A percentile compares a stretch with the other conserved stretches of the same genome.
Evolutionary conservation across 1,139 yeast genomes (phyloP).

Genomic region (Saccharomycopsis crataegensis): DNA sequence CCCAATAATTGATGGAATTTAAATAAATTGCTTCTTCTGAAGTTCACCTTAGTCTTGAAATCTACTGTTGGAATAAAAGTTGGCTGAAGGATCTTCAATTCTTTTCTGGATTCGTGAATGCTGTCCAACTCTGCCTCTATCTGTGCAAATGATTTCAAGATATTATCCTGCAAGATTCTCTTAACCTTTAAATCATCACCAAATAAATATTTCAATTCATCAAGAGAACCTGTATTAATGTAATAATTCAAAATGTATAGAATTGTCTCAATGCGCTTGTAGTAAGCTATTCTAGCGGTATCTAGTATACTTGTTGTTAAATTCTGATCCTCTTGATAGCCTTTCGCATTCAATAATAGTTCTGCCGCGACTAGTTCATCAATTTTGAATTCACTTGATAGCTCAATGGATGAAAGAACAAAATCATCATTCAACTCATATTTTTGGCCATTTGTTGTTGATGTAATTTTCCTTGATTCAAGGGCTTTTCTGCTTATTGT

Average conservation of each 20-base stretch:
- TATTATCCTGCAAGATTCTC: conserved; percentile 29
- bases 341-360: conserved; percentile 33
- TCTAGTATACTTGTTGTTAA: conserved; percentile 38
- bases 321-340: conserved; percentile 35
- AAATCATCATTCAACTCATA: conserved; percentile 48
- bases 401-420: conserved; percentile 38
- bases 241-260: conserved; percentile 62
- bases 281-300: conserved; percentile 65
- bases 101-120: conserved; percentile 58
- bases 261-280: conserved; percentile 61
- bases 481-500: conserved; percentile 47
- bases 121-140: conserved; percentile 49
- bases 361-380: conserved; percentile 65
- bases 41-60: conserved; percentile 51
- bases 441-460: conserved; percentile 31
- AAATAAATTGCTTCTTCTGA: conserved; percentile 52
- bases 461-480: conserved; percentile 43
- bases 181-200: conserved; percentile 20
- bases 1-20: conserved; percentile 68
- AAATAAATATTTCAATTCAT: conserved; percentile 24
- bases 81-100: conserved; percentile 52
- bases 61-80: conserved; percentile 31
- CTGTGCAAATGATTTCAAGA: conserved; percentile 47
- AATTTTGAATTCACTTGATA: conserved; percentile 60
- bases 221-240: conserved; percentile 31